Conservation (phyloP, 148 eudicot species). For the Polygonum maritimum region DNA sequence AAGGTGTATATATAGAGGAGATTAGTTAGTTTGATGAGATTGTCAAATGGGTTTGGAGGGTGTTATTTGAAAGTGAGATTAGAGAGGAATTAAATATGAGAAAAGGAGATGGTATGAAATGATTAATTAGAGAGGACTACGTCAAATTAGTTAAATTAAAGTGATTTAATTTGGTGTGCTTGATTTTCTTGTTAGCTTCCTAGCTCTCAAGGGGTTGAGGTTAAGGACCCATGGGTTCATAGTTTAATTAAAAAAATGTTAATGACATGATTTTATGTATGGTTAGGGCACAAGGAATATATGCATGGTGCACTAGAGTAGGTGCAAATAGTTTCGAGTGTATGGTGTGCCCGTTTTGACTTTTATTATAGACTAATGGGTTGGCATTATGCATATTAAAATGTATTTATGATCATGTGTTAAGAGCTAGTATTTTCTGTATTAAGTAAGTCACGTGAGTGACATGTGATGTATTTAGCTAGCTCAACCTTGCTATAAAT, state of each 20-base stretch:
- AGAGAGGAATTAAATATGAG: not conserved
- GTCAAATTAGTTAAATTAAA: not conserved
- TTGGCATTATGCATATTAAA: not conserved
- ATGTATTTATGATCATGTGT: no score
- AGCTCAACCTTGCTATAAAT: no score
- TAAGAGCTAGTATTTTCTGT: no score
- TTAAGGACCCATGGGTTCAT: not conserved
- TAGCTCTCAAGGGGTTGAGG: not conserved
- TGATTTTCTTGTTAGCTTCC: not conserved
- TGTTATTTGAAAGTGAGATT: not conserved
- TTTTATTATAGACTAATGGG: not conserved
- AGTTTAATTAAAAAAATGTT: not conserved
- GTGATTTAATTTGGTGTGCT: not conserved
- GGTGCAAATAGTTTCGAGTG: constrained; percentile 4
- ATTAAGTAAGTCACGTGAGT: no score
- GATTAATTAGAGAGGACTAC: not conserved
- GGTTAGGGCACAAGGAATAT: not conserved
- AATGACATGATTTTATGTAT: not conserved
- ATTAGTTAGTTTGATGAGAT: not conserved
- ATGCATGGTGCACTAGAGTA: constrained; percentile 2
- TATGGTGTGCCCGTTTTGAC: constrained; percentile 10
- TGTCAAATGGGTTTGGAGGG: not conserved
- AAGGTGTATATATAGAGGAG: not conserved
- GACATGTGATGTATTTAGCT: no score
- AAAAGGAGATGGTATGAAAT: not conserved